A percentile compares a stretch with the other conserved stretches of the same genome.
Conservation (phyloP, 2,329 filamentous ascomycete species). For the Colletotrichum sansevieriae region DNA sequence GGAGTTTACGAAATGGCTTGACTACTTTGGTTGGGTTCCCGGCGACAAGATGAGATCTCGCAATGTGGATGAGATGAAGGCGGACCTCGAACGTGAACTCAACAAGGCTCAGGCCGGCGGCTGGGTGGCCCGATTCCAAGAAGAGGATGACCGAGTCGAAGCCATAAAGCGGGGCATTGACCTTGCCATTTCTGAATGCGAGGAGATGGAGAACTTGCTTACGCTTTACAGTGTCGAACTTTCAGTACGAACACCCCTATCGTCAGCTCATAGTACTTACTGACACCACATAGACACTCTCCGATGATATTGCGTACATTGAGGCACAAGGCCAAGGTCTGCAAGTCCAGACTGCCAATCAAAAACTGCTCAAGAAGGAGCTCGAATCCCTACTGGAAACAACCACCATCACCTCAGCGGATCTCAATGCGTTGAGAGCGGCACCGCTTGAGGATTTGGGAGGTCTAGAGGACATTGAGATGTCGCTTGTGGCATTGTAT, state of each 20-base stretch:
- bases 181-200: slow-evolving; percentile 91
- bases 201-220: slow-evolving; percentile 93
- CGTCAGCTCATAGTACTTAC: slow-evolving; percentile 2
- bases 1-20: slow-evolving; percentile 85
- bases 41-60: slow-evolving; percentile 80
- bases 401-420: slow-evolving; percentile 84
- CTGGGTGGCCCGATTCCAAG: slow-evolving; percentile 86
- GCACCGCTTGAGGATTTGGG: slow-evolving; percentile 78
- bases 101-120: slow-evolving; percentile 92
- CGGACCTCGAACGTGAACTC: slow-evolving; percentile 87
- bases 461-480: slow-evolving; percentile 83
- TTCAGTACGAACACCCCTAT: slow-evolving; percentile 71
- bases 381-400: slow-evolving; percentile 90
- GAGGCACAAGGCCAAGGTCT: slow-evolving; percentile 97
- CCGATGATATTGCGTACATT: slow-evolving; percentile 96
- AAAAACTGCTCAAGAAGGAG: slow-evolving; percentile 92
- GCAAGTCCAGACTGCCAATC: slow-evolving; percentile 96
- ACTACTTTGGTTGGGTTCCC: slow-evolving; percentile 89
- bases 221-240: slow-evolving; percentile 96
- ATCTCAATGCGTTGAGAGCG: slow-evolving; percentile 79
- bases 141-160: slow-evolving; percentile 90
- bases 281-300: slow-evolving; percentile 77
- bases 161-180: slow-evolving; percentile 90
- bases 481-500: slow-evolving; percentile 83
- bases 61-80: slow-evolving; percentile 83